These are phyloP conservation scores for Bidens hawaiensis DNA, from an alignment of 140 eudicot genomes.

Conservation along the genomic window DNA sequence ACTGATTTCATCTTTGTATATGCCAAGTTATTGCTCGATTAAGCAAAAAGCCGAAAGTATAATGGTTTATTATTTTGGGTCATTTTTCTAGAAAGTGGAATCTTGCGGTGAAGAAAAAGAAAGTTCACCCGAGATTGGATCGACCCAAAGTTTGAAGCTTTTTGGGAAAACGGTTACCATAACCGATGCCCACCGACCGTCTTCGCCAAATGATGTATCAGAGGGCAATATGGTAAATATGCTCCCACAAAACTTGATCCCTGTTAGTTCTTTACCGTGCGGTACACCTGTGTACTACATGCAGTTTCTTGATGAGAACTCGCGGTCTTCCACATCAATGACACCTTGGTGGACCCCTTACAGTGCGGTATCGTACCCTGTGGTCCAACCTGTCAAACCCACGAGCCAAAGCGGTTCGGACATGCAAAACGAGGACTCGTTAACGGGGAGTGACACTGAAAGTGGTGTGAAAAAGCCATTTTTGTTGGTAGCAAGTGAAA, in stretches of 20 bases:
- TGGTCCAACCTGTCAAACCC: conserved; percentile 17
- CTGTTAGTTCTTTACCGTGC: conserved; percentile 28
- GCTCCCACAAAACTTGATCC: conserved; percentile 25
- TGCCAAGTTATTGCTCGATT: neutral
- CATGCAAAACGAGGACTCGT: conserved; percentile 28
- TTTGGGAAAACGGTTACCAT: conserved; percentile 71
- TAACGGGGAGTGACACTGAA: conserved; percentile 38
- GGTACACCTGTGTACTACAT: conserved; percentile 37
- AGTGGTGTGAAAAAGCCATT: conserved; percentile 13
- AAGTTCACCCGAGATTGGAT: conserved; percentile 33
- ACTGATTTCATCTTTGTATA: neutral
- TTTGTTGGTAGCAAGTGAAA: conserved; percentile 17
- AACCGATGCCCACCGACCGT: conserved; percentile 19
- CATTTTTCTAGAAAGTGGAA: conserved; percentile 43
- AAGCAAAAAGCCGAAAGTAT: conserved; percentile 4
- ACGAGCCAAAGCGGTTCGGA: conserved; percentile 13
- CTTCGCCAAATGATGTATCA: conserved; percentile 6
- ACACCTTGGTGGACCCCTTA: conserved; percentile 40
- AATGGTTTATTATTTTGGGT: conserved; percentile 4
- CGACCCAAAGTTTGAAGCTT: conserved; percentile 63
- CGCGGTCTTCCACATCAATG: conserved; percentile 15
- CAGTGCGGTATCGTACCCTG: conserved; percentile 41
- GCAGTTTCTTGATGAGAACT: conserved; percentile 39
- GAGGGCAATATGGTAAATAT: conserved; percentile 9
- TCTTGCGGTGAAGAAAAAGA: conserved; percentile 35